Conservation (phyloP, 2,329 filamentous ascomycete genomes). For the Raffaelea ambrosiae region DNA sequence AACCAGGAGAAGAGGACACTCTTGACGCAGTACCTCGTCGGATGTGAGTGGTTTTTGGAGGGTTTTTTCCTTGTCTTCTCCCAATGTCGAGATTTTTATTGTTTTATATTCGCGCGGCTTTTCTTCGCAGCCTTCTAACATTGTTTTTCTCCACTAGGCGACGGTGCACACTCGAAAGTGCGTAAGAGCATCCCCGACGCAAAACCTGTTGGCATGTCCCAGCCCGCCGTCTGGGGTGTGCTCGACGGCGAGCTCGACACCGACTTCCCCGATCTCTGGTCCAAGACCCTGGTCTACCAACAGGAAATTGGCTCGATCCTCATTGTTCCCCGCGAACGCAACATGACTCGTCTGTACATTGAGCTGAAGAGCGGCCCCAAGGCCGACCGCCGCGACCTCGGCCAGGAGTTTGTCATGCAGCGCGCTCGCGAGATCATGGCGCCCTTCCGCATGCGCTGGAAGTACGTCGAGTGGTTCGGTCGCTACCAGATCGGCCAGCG, state of each 20-base stretch:
- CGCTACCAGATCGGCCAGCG: constrained; percentile 65
- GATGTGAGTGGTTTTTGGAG: constrained; percentile 36
- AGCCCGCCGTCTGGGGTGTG: constrained; percentile 54
- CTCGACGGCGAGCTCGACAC: constrained; percentile 63
- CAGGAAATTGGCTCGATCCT: constrained; percentile 60
- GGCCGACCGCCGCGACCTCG: constrained; percentile 23
- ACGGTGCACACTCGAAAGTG: constrained; percentile 64
- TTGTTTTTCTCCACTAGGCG: constrained; percentile 30
- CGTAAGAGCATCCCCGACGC: constrained; percentile 48
- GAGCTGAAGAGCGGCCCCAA: constrained; percentile 37
- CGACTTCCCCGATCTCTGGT: constrained; percentile 68
- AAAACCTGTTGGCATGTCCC: constrained; percentile 15
- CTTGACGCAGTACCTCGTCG: constrained; percentile 56
- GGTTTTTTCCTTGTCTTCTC: no score
- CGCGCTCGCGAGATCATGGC: constrained; percentile 49
- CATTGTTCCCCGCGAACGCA: constrained; percentile 65
- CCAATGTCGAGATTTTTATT: not conserved
- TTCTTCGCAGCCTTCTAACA: not conserved
- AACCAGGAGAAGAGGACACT: constrained; percentile 37
- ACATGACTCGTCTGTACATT: constrained; percentile 59
- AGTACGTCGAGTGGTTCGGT: constrained; percentile 61
- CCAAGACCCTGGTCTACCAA: constrained; percentile 61
- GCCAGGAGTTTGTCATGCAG: constrained; percentile 59
- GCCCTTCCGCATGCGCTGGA: constrained; percentile 49
- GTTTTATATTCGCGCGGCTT: no score